A percentile compares a stretch with the other conserved stretches of the same genome.
Evolutionary conservation across 768 basidiomycete genomes (phyloP).

Genomic region (Lactifluus hygrophoroides): DNA sequence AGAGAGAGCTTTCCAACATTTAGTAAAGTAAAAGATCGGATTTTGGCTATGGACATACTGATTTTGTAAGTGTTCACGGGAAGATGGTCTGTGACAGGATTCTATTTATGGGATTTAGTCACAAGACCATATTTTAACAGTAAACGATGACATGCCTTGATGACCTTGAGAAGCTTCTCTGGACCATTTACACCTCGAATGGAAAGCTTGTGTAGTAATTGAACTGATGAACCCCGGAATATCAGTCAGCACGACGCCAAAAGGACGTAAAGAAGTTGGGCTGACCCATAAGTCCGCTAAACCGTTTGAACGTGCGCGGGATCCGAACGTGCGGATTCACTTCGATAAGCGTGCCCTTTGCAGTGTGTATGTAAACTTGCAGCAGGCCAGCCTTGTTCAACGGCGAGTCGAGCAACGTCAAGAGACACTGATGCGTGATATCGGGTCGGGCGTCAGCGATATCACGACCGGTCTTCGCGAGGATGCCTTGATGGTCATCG

Average conservation of each 20-base stretch:
- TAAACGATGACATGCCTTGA: slow-evolving; percentile 54
- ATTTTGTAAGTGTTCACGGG: slow-evolving; percentile 94
- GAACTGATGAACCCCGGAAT: slow-evolving; percentile 45
- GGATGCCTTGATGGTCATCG: slow-evolving; percentile 97
- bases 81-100: slow-evolving; percentile 90
- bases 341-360: slow-evolving; percentile 92
- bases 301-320: slow-evolving; percentile 96
- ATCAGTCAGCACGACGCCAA: background rate
- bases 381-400: slow-evolving; percentile 94
- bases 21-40: slow-evolving; percentile 4
- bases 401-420: slow-evolving; percentile 95
- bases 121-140: background rate
- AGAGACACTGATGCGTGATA: slow-evolving; percentile 97
- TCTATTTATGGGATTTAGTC: slow-evolving; percentile 38
- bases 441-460: slow-evolving; percentile 99
- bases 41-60: slow-evolving; percentile 45
- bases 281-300: slow-evolving; percentile 96
- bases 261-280: background rate
- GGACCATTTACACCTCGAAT: slow-evolving; percentile 95
- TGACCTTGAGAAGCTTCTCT: slow-evolving; percentile 93
- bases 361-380: slow-evolving; percentile 97
- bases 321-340: slow-evolving; percentile 98
- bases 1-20: slow-evolving; percentile 57
- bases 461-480: slow-evolving; percentile 95
- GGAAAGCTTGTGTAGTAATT: slow-evolving; percentile 91